phyloP scores from a whole-genome alignment of 2,329 filamentous ascomycete species.

The Colletotrichum viniferum region DNA sequence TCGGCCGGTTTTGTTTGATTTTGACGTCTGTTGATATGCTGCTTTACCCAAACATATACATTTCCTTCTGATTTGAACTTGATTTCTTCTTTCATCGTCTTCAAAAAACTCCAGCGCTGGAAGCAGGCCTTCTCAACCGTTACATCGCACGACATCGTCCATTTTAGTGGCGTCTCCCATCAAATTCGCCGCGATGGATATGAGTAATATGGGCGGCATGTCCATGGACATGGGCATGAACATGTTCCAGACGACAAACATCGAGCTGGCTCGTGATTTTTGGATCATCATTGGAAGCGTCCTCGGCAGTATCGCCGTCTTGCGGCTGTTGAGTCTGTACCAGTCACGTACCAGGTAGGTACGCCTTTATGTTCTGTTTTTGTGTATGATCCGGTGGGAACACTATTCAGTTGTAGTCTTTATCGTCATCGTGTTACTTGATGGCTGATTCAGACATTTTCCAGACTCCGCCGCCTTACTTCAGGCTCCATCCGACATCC shows the following conservation, averaged over 20 bases:
- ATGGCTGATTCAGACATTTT: neutral
- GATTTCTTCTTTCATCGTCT: neutral
- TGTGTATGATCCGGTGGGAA: neutral
- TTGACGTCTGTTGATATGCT: neutral
- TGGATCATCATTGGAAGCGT: constrained; percentile 62
- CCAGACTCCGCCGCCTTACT: neutral
- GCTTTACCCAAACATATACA: neutral
- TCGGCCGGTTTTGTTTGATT: neutral
- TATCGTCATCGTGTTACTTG: neutral
- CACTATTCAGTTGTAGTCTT: neutral
- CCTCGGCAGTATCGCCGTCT: constrained; percentile 39
- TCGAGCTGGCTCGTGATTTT: constrained; percentile 45
- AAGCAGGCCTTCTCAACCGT: neutral
- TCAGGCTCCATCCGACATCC: neutral
- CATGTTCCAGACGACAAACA: neutral
- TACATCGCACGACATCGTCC: neutral
- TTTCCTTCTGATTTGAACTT: neutral
- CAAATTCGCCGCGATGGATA: neutral
- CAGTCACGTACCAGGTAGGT: neutral
- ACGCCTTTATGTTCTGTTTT: neutral
- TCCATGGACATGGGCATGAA: neutral
- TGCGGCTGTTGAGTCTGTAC: neutral
- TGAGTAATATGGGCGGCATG: neutral
- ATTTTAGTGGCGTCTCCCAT: neutral
- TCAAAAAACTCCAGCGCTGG: neutral